Evolutionary conservation across 169 alveolate species (phyloP), one percentile per base, ranked within the genome.

Genomic region (Toxoplasma gondii): DNA sequence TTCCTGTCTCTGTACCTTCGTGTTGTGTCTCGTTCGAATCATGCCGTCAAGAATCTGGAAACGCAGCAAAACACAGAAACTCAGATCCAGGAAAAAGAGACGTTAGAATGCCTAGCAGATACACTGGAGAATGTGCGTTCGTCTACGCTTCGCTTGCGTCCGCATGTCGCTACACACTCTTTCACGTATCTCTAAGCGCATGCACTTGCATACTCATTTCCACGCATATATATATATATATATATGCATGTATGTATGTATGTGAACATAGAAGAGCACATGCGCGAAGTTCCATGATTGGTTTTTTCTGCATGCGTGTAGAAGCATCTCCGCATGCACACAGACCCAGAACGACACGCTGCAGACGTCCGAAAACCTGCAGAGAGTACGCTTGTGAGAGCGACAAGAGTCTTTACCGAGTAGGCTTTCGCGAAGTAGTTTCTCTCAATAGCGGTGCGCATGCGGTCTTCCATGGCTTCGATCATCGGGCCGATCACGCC

Each of bases 401-500:
- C 41, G 10, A 69, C 9, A 17, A 17, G 81, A 5, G 36, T 24
- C 31, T 24, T 31, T n/a, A 74, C 84, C 45, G 84, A 22, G n/a
- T 31, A n/a, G 41, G 84, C 44, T 16, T 31, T 74, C 44, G 84
- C 84, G n/a, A 74, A 74, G 22, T 36, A 74, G 22, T 12, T 31
- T n/a, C 43, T 36, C n/a, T 74, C 84, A 17, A 74, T 12, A 41
- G 44, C 43, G 1, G 39, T 74, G 0, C 84, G 41, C 45, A 74
- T 74, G 84, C 43, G 17, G 22, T 34, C 43, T n/a, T 74, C 84
- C 43, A 36, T 36, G 39, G 84, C n/a, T 24, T 74, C 84, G 19
- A 74, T 74, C 84, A 74, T 74, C 84, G 84, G 44, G 27, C 84
- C 84, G 19, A 74, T 36, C 12, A 74, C 84, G 43, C 84, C 84